phyloP scores from a whole-genome alignment of 2,329 filamentous ascomycete genomes.

The Colletotrichum tabaci region DNA sequence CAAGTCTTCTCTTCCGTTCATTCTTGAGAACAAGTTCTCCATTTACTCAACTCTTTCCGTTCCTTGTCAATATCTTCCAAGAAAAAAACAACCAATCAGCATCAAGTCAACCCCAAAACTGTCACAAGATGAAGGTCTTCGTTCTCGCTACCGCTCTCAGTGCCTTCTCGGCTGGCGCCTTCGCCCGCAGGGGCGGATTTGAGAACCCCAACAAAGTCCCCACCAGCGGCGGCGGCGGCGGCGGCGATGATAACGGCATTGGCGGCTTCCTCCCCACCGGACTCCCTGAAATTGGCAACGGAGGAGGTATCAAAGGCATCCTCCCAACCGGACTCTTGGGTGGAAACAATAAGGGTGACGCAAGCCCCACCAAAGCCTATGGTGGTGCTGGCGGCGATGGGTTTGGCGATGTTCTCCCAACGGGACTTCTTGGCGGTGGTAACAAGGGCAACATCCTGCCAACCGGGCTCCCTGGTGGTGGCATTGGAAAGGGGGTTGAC shows the following conservation, averaged over 20 bases:
- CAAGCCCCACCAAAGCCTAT: no score
- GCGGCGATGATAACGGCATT: neutral
- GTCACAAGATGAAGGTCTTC: conserved; percentile 27
- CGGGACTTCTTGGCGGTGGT: no score
- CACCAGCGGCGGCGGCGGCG: neutral
- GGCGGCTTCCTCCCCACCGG: neutral
- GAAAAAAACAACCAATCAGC: neutral
- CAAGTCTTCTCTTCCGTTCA: conserved; percentile 3
- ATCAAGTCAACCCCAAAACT: neutral
- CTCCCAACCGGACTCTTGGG: conserved; percentile 1
- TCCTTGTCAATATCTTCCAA: neutral
- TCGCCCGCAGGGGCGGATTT: neutral
- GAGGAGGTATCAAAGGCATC: neutral
- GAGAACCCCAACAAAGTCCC: neutral
- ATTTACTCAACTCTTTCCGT: neutral
- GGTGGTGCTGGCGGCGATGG: neutral
- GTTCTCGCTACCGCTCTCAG: neutral
- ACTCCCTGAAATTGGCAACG: neutral
- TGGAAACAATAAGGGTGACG: neutral
- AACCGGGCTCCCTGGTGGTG: neutral
- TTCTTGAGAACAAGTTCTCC: neutral
- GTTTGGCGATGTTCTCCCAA: neutral
- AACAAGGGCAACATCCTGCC: neutral
- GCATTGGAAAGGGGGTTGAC: no score
- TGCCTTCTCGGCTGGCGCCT: no score